Percentiles rank a stretch among this genome's conserved stretches.
Evolutionary conservation across 768 basidiomycete species (phyloP).

Genomic region (Termitomyces sp.): DNA sequence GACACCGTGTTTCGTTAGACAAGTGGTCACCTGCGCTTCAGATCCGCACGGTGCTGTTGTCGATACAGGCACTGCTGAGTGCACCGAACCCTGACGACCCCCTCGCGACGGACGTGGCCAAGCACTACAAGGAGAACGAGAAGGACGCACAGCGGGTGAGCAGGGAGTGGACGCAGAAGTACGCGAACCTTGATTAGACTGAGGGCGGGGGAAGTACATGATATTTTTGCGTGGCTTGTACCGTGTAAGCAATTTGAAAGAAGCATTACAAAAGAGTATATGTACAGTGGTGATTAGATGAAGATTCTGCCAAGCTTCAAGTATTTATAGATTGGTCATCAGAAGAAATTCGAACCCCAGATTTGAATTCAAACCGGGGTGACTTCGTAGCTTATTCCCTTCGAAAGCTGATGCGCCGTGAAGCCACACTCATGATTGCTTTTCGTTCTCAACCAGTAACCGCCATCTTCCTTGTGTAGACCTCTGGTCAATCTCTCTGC

Average conservation of each 20-base stretch:
- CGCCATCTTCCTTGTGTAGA: background rate
- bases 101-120: slow-evolving; percentile 91
- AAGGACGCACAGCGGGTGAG: slow-evolving; percentile 89
- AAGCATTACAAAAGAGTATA: slow-evolving; percentile 2
- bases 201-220: background rate
- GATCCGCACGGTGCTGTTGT: slow-evolving; percentile 95
- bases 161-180: slow-evolving; percentile 93
- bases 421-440: slow-evolving; percentile 11
- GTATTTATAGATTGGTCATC: slow-evolving; percentile 18
- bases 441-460: slow-evolving; percentile 8
- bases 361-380: slow-evolving; percentile 18
- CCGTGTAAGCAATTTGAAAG: slow-evolving; percentile 6
- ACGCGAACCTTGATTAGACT: slow-evolving; percentile 42
- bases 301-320: slow-evolving; percentile 4
- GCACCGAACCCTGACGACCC: slow-evolving; percentile 98
- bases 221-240: background rate
- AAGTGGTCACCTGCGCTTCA: slow-evolving; percentile 99
- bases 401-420: slow-evolving; percentile 14
- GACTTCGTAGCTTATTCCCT: slow-evolving; percentile 12
- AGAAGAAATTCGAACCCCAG: slow-evolving; percentile 23
- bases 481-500: background rate
- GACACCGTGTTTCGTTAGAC: slow-evolving; percentile 44
- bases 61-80: slow-evolving; percentile 93
- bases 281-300: slow-evolving; percentile 12
- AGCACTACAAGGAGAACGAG: slow-evolving; percentile 98